Evolutionary conservation across 306 rosid species (phyloP), one percentile per base, ranked within the genome.

Genomic region (Adenanthera pavonina): DNA sequence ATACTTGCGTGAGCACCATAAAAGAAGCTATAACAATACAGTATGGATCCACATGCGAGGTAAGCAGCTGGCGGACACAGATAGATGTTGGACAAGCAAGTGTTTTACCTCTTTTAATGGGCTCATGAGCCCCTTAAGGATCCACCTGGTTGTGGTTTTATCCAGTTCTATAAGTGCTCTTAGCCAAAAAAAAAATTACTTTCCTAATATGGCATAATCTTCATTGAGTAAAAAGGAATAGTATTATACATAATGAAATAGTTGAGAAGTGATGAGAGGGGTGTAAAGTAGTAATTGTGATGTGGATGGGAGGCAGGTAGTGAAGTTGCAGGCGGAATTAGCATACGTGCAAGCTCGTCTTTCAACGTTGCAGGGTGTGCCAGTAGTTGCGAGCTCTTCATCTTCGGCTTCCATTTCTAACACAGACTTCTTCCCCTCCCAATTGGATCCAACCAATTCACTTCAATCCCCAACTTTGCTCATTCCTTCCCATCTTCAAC

Each of bases 291-390:
- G 30, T 25, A 25, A 59, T 12, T 34, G 36, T 46, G 14, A 8
- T 83, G 73, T 25, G 30, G 30, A 25, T 38, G 30, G 36, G 51
- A 57, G 8, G 81, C 70, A 94, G 98, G 97, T 90, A 0, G 89
- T 92, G 71, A 92, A 88, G 82, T 88, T 92, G 92, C 97, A 92
- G 76, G 91, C 97, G 44, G 97, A 94, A 80, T 75, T 92, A 57
- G 90, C 95, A 19, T 90, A 85, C 47, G 95, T 88, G 54, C 97
- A 91, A 54, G 97, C 95, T 25, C 92, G 91, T 25, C 84, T 94
- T 8, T 87, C 95, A 0, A 88, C 92, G 16, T 59, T 92, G 86
- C 94, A 91, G 54, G 72, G 87, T 16, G 34, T 80, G 1, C 80
- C 66, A 1, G 7, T 0, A 15, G 40, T 5, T 6, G n/a, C 75